Percentiles rank a stretch among this genome's conserved stretches.
These are phyloP conservation scores for Alternaria arborescens DNA, from an alignment of 2,329 filamentous ascomycete species.

Conservation along the genomic window DNA sequence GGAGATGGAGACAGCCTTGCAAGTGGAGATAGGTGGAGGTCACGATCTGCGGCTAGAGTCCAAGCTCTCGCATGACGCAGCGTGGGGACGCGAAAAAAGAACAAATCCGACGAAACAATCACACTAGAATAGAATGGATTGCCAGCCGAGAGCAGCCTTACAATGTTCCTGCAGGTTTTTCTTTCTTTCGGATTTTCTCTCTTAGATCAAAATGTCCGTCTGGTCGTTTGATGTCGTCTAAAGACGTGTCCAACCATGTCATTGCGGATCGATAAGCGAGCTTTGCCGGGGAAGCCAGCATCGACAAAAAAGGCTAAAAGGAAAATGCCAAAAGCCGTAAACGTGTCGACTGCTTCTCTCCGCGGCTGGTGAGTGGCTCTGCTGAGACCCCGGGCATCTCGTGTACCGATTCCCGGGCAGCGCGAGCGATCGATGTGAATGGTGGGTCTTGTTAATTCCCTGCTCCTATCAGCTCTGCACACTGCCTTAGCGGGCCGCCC, in stretches of 20 bases:
- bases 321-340: background rate
- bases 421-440: background rate
- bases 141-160: background rate
- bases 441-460: background rate
- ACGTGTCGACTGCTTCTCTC: background rate
- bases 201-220: background rate
- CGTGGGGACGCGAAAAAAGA: constrained; percentile 1
- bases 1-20: constrained; percentile 1
- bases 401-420: background rate
- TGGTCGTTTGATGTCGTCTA: background rate
- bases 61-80: constrained; percentile 10
- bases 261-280: constrained; percentile 10
- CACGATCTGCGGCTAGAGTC: constrained; percentile 9
- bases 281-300: background rate
- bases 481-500: constrained; percentile 8
- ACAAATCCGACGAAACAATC: background rate
- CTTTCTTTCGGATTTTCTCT: background rate
- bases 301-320: constrained; percentile 2
- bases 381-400: background rate
- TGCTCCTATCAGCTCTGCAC: constrained; percentile 5
- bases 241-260: background rate
- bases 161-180: background rate
- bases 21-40: constrained; percentile 2
- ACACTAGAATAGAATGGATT: no score
- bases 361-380: background rate